Percentiles rank a stretch among this genome's conserved stretches.
These are phyloP conservation scores for Hymenoscyphus linearis DNA, from an alignment of 2,329 filamentous ascomycete genomes.

Conservation along the genomic window DNA sequence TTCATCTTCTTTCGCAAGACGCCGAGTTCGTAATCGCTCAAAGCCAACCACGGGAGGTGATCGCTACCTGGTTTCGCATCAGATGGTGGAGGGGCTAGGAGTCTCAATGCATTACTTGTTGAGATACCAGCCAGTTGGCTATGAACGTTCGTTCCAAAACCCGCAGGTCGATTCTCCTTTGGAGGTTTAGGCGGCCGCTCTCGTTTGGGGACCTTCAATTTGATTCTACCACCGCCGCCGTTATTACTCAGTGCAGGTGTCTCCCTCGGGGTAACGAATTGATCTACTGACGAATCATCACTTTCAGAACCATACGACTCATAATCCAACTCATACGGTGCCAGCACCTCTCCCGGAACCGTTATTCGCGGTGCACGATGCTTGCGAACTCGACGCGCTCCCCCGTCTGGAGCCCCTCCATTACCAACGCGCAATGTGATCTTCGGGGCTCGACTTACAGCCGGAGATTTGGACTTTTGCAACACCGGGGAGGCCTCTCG, in stretches of 20 bases:
- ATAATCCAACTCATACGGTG: slow-evolving; percentile 60
- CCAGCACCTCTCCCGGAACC: slow-evolving; percentile 60
- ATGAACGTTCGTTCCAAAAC: slow-evolving; percentile 33
- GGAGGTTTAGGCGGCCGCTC: slow-evolving; percentile 26
- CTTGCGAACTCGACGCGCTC: slow-evolving; percentile 20
- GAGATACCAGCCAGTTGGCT: slow-evolving; percentile 33
- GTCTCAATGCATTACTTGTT: slow-evolving; percentile 33
- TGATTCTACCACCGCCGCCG: slow-evolving; percentile 21
- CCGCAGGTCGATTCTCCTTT: slow-evolving; percentile 28
- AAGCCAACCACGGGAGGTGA: slow-evolving; percentile 60
- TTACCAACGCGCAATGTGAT: slow-evolving; percentile 40
- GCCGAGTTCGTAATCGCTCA: slow-evolving; percentile 60
- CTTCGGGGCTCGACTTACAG: slow-evolving; percentile 45
- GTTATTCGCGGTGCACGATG: slow-evolving; percentile 51
- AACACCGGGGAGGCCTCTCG: slow-evolving; percentile 44
- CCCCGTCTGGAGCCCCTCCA: slow-evolving; percentile 33
- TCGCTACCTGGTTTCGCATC: slow-evolving; percentile 53
- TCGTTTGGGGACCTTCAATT: slow-evolving; percentile 27
- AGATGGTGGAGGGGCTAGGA: slow-evolving; percentile 52
- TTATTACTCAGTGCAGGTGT: slow-evolving; percentile 20
- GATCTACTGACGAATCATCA: slow-evolving; percentile 31
- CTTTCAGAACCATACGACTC: slow-evolving; percentile 43
- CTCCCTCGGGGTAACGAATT: slow-evolving; percentile 27
- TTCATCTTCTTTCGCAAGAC: slow-evolving; percentile 80
- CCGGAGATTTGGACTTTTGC: slow-evolving; percentile 45